These are phyloP conservation scores for Lipomyces yamadae DNA, from an alignment of 805 yeast species.

Conservation along the genomic window DNA sequence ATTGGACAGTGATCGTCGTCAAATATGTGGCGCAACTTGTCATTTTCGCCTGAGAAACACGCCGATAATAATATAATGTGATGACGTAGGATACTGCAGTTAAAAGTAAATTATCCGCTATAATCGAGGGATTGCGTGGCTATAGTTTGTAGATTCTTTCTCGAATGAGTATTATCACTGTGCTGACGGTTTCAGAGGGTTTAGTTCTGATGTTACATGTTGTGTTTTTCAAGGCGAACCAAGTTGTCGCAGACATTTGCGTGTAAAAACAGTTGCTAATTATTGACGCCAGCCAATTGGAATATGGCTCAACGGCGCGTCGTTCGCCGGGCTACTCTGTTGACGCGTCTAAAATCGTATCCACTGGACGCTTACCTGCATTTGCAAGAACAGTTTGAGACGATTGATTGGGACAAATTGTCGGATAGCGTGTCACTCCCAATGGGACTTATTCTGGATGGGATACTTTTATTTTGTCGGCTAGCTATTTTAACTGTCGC, in stretches of 20 bases:
- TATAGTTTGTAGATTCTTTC: background rate
- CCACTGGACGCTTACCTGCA: constrained; percentile 29
- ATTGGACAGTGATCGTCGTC: background rate
- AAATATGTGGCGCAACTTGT: background rate
- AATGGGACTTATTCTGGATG: constrained; percentile 28
- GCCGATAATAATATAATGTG: background rate
- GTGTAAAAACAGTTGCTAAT: no score
- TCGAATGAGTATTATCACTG: background rate
- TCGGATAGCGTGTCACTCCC: constrained; percentile 26
- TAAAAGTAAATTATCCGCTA: no score
- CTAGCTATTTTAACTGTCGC: constrained; percentile 16
- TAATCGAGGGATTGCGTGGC: background rate
- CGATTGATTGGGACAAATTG: constrained; percentile 33
- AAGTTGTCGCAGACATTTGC: no score
- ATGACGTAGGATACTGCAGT: background rate
- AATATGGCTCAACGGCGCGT: constrained; percentile 17
- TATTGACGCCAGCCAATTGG: background rate
- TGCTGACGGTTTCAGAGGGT: background rate
- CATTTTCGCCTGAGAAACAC: background rate
- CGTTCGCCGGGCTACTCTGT: constrained; percentile 30
- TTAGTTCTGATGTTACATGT: background rate
- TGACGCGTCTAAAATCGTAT: constrained; percentile 31
- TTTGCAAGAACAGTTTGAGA: constrained; percentile 28
- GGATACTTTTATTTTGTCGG: constrained; percentile 21
- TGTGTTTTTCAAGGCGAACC: no score